Conservation (phyloP, 805 yeast species). For the Metschnikowia corniflorae region DNA sequence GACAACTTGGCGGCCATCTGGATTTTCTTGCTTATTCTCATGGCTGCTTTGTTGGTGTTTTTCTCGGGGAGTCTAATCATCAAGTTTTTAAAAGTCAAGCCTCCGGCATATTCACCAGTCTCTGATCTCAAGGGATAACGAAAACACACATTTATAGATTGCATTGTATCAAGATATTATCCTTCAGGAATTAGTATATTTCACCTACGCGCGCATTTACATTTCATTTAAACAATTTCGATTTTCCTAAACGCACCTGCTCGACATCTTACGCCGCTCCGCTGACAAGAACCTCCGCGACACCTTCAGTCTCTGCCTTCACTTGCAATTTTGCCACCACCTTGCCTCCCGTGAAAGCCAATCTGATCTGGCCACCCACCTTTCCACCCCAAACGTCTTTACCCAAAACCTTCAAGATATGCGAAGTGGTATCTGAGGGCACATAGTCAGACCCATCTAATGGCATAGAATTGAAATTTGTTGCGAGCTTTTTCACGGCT, state of each 20-base stretch:
- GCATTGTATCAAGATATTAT: too few species aligned
- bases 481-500: conserved; percentile 50
- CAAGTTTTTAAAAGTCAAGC: conserved; percentile 13
- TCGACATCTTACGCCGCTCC: conserved; percentile 2
- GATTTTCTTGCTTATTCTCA: conserved; percentile 54
- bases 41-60: conserved; percentile 40
- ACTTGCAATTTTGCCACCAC: conserved; percentile 57
- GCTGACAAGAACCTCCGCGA: conserved; percentile 18
- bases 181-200: too few species aligned
- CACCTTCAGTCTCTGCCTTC: conserved; percentile 40
- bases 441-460: conserved; percentile 71
- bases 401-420: conserved; percentile 78
- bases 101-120: conserved; percentile 3
- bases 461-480: conserved; percentile 51
- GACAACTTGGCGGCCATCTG: conserved; percentile 32
- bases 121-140: too few species aligned
- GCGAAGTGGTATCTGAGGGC: conserved; percentile 55
- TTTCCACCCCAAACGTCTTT: conserved; percentile 63
- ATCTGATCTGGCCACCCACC: conserved; percentile 47
- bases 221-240: too few species aligned
- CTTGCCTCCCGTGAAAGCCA: conserved; percentile 54
- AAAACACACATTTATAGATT: too few species aligned
- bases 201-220: too few species aligned
- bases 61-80: conserved; percentile 39
- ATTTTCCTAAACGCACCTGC: neutral